A percentile compares a stretch with the other conserved stretches of the same genome.
phyloP scores from a whole-genome alignment of 2,329 filamentous ascomycete species.

The Cryphonectria nitschkei region DNA sequence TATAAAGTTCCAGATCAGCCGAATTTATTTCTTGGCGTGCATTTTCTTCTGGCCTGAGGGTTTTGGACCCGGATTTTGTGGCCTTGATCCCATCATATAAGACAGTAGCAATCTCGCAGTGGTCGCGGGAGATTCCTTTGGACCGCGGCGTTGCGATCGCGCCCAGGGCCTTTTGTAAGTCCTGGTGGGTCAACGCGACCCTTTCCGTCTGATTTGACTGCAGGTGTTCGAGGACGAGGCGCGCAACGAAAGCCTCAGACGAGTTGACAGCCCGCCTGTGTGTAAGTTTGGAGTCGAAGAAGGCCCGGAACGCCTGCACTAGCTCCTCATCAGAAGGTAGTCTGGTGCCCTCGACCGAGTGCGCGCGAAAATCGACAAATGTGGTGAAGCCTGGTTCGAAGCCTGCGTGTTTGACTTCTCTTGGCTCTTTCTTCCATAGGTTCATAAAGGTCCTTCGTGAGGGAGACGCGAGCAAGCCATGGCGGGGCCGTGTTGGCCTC shows the following conservation, averaged over 20 bases:
- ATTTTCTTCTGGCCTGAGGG: conserved; percentile 1
- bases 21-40: conserved; percentile 29
- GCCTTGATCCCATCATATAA: conserved; percentile 45
- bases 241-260: conserved; percentile 66
- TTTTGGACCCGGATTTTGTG: not conserved
- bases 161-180: conserved; percentile 50
- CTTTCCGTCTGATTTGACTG: conserved; percentile 60
- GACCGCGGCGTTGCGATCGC: conserved; percentile 47
- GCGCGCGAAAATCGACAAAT: conserved; percentile 70
- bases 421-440: conserved; percentile 61
- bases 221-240: conserved; percentile 55
- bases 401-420: conserved; percentile 63
- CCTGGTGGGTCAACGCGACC: conserved; percentile 43
- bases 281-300: conserved; percentile 62
- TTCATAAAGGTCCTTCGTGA: conserved; percentile 52
- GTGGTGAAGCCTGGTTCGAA: conserved; percentile 72
- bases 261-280: conserved; percentile 59
- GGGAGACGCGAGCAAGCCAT: conserved; percentile 9
- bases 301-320: conserved; percentile 63
- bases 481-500: conserved; percentile 8
- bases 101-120: conserved; percentile 51
- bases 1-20: conserved; percentile 38
- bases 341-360: conserved; percentile 65
- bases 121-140: conserved; percentile 47
- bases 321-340: conserved; percentile 68